These are phyloP conservation scores for Ogataea populi-albae DNA, from an alignment of 805 yeast genomes.

Conservation along the genomic window DNA sequence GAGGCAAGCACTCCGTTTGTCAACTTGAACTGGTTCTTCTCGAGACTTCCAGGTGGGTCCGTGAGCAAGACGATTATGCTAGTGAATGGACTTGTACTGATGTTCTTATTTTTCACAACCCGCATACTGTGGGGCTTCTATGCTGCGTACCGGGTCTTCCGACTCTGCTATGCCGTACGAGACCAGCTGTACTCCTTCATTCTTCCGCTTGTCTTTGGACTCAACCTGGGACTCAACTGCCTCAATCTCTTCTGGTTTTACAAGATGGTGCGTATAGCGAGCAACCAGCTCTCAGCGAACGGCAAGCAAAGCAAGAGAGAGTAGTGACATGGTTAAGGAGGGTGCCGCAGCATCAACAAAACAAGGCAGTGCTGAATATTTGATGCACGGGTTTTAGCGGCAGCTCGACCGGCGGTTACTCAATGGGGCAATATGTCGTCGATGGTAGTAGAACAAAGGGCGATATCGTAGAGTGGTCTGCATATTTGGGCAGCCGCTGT, in stretches of 20 bases:
- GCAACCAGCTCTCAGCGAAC: too few relatives aligned
- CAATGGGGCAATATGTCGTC: too few relatives aligned
- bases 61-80: constrained; percentile 52
- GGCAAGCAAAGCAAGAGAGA: too few relatives aligned
- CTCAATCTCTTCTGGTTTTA: constrained; percentile 84
- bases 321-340: too few relatives aligned
- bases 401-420: too few relatives aligned
- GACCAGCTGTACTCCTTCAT: constrained; percentile 43
- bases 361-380: too few relatives aligned
- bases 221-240: constrained; percentile 61
- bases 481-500: too few relatives aligned
- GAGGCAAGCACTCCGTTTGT: constrained; percentile 95
- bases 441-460: too few relatives aligned
- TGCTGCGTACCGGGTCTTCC: constrained; percentile 60
- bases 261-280: constrained; percentile 80
- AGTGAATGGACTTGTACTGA: constrained; percentile 69
- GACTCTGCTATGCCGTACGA: constrained; percentile 39
- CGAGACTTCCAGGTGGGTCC: constrained; percentile 67
- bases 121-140: constrained; percentile 86
- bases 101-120: constrained; percentile 68
- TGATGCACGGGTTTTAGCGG: too few relatives aligned
- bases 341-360: too few relatives aligned
- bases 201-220: constrained; percentile 46
- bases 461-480: too few relatives aligned
- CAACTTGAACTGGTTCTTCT: constrained; percentile 87